phyloP scores from a whole-genome alignment of 2,329 filamentous ascomycete species.

The Xenoacremonium recifei region DNA sequence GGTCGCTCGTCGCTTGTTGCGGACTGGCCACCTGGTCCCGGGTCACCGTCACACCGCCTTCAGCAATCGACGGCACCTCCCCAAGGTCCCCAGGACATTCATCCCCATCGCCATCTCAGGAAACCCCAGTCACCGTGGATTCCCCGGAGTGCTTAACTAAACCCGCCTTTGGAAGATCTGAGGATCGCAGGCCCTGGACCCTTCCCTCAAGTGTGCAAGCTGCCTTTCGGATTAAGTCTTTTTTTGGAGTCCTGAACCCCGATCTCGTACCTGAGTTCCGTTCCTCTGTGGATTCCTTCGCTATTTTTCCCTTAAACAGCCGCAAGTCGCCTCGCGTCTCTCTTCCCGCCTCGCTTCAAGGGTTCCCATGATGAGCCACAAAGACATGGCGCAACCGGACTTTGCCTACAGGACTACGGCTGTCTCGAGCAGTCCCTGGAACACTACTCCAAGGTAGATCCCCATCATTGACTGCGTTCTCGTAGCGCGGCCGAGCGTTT shows the following conservation, averaged over 20 bases:
- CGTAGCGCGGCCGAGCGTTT: no score
- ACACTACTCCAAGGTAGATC: conserved; percentile 52
- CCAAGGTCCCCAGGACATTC: conserved; percentile 25
- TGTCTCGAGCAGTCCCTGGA: conserved; percentile 49
- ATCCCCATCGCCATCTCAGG: conserved; percentile 26
- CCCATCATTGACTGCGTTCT: conserved; percentile 5
- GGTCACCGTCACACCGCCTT: conserved; percentile 31
- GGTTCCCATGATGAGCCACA: conserved; percentile 34
- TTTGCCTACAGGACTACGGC: conserved; percentile 46
- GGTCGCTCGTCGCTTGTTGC: no score
- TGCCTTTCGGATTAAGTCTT: conserved; percentile 27
- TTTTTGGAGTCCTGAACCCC: conserved; percentile 23
- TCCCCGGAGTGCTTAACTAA: conserved; percentile 23
- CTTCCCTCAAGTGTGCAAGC: conserved; percentile 29
- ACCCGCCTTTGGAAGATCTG: conserved; percentile 24
- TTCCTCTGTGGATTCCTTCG: conserved; percentile 28
- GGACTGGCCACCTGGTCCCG: conserved; percentile 25
- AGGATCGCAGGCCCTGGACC: conserved; percentile 31
- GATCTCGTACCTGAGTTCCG: conserved; percentile 19
- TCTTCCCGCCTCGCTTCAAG: conserved; percentile 21
- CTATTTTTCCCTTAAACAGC: conserved; percentile 30
- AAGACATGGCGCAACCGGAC: conserved; percentile 46
- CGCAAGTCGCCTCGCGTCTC: conserved; percentile 25
- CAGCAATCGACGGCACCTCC: conserved; percentile 22
- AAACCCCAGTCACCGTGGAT: conserved; percentile 29